Evolutionary conservation across 108 stramenopile species (phyloP), one percentile per base, ranked within the genome.

Genomic region (Cyclotella distinguenda): DNA sequence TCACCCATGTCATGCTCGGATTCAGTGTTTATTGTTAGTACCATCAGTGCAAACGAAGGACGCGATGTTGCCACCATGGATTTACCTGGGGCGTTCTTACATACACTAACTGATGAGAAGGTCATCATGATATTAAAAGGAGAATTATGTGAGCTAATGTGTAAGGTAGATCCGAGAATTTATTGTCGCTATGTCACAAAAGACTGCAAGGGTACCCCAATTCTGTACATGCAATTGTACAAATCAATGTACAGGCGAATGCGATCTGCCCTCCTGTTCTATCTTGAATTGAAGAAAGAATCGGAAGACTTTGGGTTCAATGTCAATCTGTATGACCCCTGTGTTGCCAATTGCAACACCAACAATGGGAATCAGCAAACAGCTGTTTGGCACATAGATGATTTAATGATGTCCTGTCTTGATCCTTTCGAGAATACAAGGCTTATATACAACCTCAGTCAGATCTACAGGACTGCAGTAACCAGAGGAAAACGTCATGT

Each of bases 71-170:
- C 58, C 23, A 72, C 70, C 2, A n/a, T 50, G 55, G 84, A 85
- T 40, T 21, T 85, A 12, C 78, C 78, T 6, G 72, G 68, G 16
- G 75, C 78, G 2, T 85, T 80, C 44, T 11, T 85, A 21, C 81
- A 85, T 21, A 64, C 84, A 15, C 26, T 68, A 3, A 63, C 58
- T 25, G 77, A 74, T 13, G 51, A 60, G 9, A 60, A 56, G 15
- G 48, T 72, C 3, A 34, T 72, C 33, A 73, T 77, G 45, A 59
- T 44, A 16, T 35, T 77, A 0, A 4, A 40, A 3, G 74, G 75
- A 30, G 31, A 30, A 22, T 16, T 82, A 25, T 70, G 46, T 5
- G 64, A 77, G 13, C 27, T 68, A n/a, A 44, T 82, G 27, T n/a
- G 49, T 1, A 52, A 70, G 36, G 57, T 64, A 12, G 56, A 40